A percentile compares a stretch with the other conserved stretches of the same genome.
Conservation (phyloP, 208 protist species). For the Acanthamoeba royreba region DNA sequence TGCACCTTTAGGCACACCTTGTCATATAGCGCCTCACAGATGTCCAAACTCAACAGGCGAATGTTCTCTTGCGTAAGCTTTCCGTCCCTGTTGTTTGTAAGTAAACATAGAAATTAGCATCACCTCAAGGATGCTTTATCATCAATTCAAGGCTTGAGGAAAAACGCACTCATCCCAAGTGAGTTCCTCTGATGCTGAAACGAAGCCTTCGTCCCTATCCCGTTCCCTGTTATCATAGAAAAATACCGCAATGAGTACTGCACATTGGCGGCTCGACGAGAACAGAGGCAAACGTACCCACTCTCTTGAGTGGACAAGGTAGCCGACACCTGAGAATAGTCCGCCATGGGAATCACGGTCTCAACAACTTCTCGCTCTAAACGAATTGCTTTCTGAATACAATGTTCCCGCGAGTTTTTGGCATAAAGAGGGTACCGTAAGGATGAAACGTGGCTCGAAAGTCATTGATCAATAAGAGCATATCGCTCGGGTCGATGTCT, state of each 20-base stretch:
- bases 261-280: not conserved
- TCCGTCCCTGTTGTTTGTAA: not conserved
- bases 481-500: conserved; percentile 28
- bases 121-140: not conserved
- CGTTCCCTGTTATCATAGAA: not conserved
- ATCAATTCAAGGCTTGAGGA: too few relatives aligned
- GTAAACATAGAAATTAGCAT: not conserved
- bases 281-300: not conserved
- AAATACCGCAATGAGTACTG: not conserved
- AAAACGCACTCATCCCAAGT: not conserved
- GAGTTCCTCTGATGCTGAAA: not conserved
- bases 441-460: conserved; percentile 20
- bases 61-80: not conserved
- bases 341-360: not conserved
- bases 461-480: conserved; percentile 22
- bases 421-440: not conserved
- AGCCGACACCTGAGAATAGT: not conserved
- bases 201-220: not conserved
- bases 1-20: not conserved
- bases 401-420: too few relatives aligned
- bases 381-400: not conserved
- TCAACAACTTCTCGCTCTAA: not conserved
- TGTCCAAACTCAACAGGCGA: not conserved
- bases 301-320: not conserved
- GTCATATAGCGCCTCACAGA: not conserved